These are phyloP conservation scores for Ustilago nuda DNA, from an alignment of 1,284 basidiomycete species.

Conservation along the genomic window DNA sequence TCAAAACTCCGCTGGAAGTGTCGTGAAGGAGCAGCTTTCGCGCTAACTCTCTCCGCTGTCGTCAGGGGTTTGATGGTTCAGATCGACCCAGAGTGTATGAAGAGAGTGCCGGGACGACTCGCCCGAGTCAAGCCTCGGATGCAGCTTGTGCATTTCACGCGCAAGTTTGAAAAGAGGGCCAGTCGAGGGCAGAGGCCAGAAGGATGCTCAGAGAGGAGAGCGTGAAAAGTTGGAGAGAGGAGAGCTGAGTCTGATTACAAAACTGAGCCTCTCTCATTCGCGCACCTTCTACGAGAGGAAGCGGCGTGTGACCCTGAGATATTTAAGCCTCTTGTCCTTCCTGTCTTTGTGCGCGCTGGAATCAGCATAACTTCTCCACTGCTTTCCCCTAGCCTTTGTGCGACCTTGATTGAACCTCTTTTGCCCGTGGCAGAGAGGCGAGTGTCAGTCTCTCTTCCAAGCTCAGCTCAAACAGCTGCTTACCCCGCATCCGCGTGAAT, in stretches of 20 bases:
- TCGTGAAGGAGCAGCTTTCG: neutral
- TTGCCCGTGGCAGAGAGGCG: neutral
- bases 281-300: neutral
- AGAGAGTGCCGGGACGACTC: neutral
- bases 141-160: slow-evolving; percentile 40
- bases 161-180: slow-evolving; percentile 5
- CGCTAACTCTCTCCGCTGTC: neutral
- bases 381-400: slow-evolving; percentile 7
- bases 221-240: slow-evolving; percentile 5
- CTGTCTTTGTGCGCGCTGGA: slow-evolving; percentile 1
- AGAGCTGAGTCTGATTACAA: slow-evolving; percentile 34
- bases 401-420: neutral
- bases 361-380: slow-evolving; percentile 1
- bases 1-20: neutral
- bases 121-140: slow-evolving; percentile 3
- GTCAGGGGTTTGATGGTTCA: neutral
- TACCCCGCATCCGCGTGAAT: slow-evolving; percentile 34
- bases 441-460: slow-evolving; percentile 1
- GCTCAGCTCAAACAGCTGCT: slow-evolving; percentile 13
- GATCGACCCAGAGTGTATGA: neutral
- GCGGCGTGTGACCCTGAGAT: neutral
- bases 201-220: neutral
- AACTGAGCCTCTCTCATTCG: slow-evolving; percentile 26
- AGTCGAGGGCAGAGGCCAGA: neutral
- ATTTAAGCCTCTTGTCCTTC: too few relatives aligned